Evolutionary conservation across 2,329 filamentous ascomycete species (phyloP), one percentile per base, ranked within the genome.

Genomic region (Colletotrichum simmondsii): DNA sequence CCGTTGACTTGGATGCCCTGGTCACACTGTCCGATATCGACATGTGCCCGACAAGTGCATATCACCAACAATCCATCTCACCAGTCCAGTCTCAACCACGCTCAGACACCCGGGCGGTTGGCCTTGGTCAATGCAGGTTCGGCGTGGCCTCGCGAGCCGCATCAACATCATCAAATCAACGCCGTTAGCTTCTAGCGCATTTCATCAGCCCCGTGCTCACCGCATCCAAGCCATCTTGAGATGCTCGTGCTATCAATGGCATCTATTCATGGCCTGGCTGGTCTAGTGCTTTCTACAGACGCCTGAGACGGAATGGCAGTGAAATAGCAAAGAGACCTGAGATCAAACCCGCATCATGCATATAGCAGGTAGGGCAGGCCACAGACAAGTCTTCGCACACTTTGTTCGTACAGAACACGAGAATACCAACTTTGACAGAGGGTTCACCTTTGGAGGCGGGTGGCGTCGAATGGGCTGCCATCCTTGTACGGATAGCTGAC

Each of bases 1-100:
- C 54, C 56, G 60, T 37, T 30, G 42, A 54, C 70, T 19, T 59
- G 66, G 70, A 24, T 54, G 54, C 24, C 70, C 66, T 35, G 14
- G 66, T 32, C 66, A 60, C 66, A 37, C 65, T 28, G 42, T 58
- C 68, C 57, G 37, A 46, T 69, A 70, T 24, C 46, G 24, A 49
- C 66, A 70, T 72, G 66, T 72, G 70, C 60, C 53, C 32, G 54
- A 65, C 53, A 70, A 64, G 66, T 54, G 60, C 66, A 70, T 70
- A 56, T 37, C 22, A 19, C 8, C 24, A 32, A 14, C 28, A 14
- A 56, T 37, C 22, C 14, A 35, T 65, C 52, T 46, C 62, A 22
- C 24, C 37, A 2, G 16, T 56, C n/a, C 37, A 2, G 16, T 63
- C n/a, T 12, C 32, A 16, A 28, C 32, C 42, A 42, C 24, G 35